phyloP scores from a whole-genome alignment of 805 yeast species.

The Osmozyma mogii region DNA sequence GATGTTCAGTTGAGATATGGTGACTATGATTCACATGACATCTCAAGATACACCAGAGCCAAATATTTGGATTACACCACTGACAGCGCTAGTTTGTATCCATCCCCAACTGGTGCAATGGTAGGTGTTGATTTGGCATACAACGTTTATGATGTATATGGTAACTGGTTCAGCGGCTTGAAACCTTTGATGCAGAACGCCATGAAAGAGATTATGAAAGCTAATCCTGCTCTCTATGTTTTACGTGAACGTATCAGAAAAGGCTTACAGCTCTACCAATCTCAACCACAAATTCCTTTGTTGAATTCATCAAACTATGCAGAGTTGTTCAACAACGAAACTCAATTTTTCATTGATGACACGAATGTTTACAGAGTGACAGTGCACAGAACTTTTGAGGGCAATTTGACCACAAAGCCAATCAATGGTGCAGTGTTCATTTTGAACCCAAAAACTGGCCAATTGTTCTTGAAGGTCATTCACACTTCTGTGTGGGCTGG shows the following conservation, averaged over 20 bases:
- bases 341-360: conserved; percentile 85
- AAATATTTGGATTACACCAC: conserved; percentile 89
- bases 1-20: conserved; percentile 95
- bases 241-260: conserved; percentile 89
- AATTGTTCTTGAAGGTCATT: conserved; percentile 76
- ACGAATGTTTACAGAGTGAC: conserved; percentile 90
- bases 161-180: conserved; percentile 95
- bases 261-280: conserved; percentile 86
- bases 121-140: conserved; percentile 90
- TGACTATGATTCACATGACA: conserved; percentile 96
- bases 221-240: conserved; percentile 88
- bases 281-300: conserved; percentile 88
- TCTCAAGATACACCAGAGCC: conserved; percentile 86
- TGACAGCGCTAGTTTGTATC: conserved; percentile 78
- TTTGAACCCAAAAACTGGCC: conserved; percentile 86
- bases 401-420: conserved; percentile 86
- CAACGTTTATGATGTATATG: conserved; percentile 93
- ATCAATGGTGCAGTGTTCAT: conserved; percentile 90
- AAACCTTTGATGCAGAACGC: conserved; percentile 87
- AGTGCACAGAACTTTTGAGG: conserved; percentile 86
- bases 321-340: conserved; percentile 78
- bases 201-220: conserved; percentile 88
- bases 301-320: conserved; percentile 85
- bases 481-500: conserved; percentile 97
- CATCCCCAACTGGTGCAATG: conserved; percentile 88